These are phyloP conservation scores for Eruca vesicaria DNA, from an alignment of 441 rosid genomes.

Conservation along the genomic window DNA sequence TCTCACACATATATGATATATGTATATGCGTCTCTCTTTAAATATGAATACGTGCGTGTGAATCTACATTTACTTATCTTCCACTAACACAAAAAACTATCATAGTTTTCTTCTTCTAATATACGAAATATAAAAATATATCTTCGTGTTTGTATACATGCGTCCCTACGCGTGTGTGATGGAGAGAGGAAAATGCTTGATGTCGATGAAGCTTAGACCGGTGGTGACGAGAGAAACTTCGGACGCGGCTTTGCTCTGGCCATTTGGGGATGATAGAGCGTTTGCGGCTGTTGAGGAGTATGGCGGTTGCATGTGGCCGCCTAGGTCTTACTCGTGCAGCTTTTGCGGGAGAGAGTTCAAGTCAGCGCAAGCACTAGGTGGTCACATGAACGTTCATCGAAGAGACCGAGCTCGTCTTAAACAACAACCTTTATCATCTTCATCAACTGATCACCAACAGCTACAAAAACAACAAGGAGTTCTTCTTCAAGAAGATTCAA, in stretches of 20 bases:
- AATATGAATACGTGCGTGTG: conserved; percentile 19
- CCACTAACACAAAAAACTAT: neutral
- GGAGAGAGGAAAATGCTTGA: conserved; percentile 31
- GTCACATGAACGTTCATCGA: conserved; percentile 77
- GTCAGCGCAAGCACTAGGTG: conserved; percentile 77
- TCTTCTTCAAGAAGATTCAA: conserved; percentile 13
- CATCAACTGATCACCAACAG: conserved; percentile 31
- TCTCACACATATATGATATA: neutral
- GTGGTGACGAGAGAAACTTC: conserved; percentile 18
- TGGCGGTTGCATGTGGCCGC: conserved; percentile 67
- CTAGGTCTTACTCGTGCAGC: conserved; percentile 58
- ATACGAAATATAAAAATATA: neutral
- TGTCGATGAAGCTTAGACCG: conserved; percentile 32
- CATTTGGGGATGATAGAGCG: conserved; percentile 49
- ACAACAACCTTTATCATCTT: conserved; percentile 35
- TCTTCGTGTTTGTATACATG: neutral
- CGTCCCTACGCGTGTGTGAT: conserved; percentile 7
- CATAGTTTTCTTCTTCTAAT: neutral
- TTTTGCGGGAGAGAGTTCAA: conserved; percentile 62
- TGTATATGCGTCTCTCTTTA: conserved; percentile 28
- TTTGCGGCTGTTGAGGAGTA: conserved; percentile 44
- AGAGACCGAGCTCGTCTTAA: conserved; percentile 67
- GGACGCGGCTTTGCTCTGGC: conserved; percentile 14
- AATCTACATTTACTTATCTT: conserved; percentile 7
- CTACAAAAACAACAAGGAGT: conserved; percentile 4